Evolutionary conservation across 768 basidiomycete species (phyloP), one percentile per base, ranked within the genome.

Genomic region (Trametes villosa): DNA sequence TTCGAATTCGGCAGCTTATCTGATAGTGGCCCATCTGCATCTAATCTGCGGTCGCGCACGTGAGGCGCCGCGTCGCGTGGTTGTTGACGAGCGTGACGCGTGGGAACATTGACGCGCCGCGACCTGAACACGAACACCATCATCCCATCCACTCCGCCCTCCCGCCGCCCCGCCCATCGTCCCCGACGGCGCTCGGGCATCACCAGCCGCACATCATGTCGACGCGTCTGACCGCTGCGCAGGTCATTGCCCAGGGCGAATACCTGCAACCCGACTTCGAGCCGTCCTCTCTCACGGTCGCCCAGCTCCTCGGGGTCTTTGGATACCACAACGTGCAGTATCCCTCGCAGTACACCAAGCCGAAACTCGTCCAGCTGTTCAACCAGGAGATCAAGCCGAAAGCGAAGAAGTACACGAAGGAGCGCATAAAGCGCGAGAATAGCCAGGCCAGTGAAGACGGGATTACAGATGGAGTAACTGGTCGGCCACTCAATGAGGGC

Each of bases 211-310:
- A 45, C 59, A 68, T 66, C 71, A 92, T 92, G 91, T 91, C 91
- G 69, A 12, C 15, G 13, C 83, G 86, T 63, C 71, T 91, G 64
- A 92, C 90, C n/a, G 79, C 92, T 29, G 81, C 89, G 2, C 87
- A 94, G 73, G 78, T 94, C 54, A 87, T 94, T 67, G 78, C 73
- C 22, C 75, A 81, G 31, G 93, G 91, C 68, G 84, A 90, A 73
- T 94, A 94, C 73, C 85, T 94, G 61, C 81, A 91, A 61, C 82
- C 85, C 11, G 85, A 88, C 69, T 94, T 93, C 56, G 86, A 94
- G 65, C 86, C 93, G 18, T 63, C 81, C 1, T 75, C 82, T 2
- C 82, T 94, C 54, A 94, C 92, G 0, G 84, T 94, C 27, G 82
- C 91, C n/a, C 91, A 94, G 68, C 79, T 94, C 6, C 81, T 91